phyloP scores from a whole-genome alignment of 192 early-diverging fungal species.

The Podila epigama region DNA sequence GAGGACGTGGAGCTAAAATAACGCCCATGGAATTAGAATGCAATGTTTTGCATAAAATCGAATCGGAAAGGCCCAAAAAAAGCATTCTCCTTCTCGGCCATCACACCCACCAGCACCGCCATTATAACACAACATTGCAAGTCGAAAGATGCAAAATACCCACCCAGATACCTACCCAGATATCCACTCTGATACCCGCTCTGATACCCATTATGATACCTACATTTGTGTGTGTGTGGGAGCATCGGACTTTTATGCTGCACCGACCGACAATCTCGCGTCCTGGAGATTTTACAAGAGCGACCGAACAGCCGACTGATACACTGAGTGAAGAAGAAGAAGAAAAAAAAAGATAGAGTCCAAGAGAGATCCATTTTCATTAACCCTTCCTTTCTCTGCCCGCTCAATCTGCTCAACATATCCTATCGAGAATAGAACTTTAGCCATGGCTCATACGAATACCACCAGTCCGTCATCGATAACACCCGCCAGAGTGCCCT shows the following conservation, averaged over 20 bases:
- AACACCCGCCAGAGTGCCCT: constrained; percentile 54
- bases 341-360: not conserved
- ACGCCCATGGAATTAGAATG: no score
- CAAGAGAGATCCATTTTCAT: not conserved
- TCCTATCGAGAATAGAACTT: constrained; percentile 43
- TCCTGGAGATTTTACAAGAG: no score
- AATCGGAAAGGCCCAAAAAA: not conserved
- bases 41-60: not conserved
- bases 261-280: no score
- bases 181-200: no score
- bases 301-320: no score
- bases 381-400: not conserved
- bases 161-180: no score
- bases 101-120: not conserved
- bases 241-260: no score
- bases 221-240: no score
- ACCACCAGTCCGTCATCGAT: constrained; percentile 69
- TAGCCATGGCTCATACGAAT: constrained; percentile 68
- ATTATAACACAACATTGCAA: no score
- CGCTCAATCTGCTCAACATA: not conserved
- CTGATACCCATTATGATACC: no score
- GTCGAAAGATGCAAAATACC: no score
- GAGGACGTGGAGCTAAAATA: no score
- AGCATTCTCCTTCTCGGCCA: not conserved
- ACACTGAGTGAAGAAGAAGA: not conserved